These are phyloP conservation scores for Manihot esculenta DNA, from an alignment of 441 rosid species.

Conservation along the genomic window DNA sequence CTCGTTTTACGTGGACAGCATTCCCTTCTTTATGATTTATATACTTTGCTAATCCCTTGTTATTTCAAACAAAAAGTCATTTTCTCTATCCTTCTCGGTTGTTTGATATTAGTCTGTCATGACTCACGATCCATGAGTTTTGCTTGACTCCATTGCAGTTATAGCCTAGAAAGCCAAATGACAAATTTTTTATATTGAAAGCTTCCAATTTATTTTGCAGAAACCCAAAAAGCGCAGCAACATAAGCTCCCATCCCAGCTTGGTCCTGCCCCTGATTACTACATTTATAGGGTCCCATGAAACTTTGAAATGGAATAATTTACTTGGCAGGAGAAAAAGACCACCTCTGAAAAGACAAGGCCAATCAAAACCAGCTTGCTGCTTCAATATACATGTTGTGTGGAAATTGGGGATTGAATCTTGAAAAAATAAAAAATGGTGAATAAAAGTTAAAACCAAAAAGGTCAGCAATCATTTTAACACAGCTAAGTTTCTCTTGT, in stretches of 20 bases:
- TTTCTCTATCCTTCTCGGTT: background rate
- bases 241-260: background rate
- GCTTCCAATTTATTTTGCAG: background rate
- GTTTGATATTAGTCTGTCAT: background rate
- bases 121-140: too few relatives aligned
- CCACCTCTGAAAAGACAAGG: constrained; percentile 6
- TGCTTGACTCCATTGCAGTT: constrained; percentile 26
- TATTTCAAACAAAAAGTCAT: background rate
- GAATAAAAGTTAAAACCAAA: background rate
- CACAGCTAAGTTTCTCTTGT: constrained; percentile 24
- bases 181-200: background rate
- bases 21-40: too few relatives aligned
- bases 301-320: constrained; percentile 28
- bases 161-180: constrained; percentile 18
- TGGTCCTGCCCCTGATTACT: background rate
- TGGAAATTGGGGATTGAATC: constrained; percentile 35
- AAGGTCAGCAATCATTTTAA: constrained; percentile 32
- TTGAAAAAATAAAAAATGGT: constrained; percentile 23
- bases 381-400: too few relatives aligned
- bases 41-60: background rate
- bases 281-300: constrained; percentile 20
- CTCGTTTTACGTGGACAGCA: background rate
- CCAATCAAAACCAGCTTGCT: constrained; percentile 22
- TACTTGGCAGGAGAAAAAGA: constrained; percentile 20
- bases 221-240: background rate